Conservation (phyloP, 441 rosid species). For the Pelargonium citronellum region DNA sequence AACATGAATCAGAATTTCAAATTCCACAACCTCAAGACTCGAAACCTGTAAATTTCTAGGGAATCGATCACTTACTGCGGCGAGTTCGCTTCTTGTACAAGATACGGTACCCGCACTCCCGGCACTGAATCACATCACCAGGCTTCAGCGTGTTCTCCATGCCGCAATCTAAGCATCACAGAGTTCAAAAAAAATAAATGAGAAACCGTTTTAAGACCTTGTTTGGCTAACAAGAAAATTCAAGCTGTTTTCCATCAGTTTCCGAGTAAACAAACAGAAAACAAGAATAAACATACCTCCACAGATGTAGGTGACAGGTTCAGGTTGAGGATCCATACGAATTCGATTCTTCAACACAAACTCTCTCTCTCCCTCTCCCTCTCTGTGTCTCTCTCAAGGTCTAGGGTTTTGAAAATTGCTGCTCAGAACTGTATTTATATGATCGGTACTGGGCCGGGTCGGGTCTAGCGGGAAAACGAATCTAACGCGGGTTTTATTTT, state of each 20-base stretch:
- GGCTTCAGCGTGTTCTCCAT: slow-evolving; percentile 76
- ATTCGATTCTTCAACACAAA: background rate
- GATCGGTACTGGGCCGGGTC: no score
- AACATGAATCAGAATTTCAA: background rate
- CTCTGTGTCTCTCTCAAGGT: background rate
- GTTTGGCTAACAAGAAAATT: background rate
- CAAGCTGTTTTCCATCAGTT: background rate
- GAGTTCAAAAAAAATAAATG: background rate
- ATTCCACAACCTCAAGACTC: background rate
- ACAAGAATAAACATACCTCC: slow-evolving; percentile 39
- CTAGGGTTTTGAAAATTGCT: background rate
- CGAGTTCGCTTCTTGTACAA: slow-evolving; percentile 93
- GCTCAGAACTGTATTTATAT: no score
- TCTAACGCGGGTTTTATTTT: no score
- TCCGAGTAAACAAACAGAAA: background rate
- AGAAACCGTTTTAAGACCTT: background rate
- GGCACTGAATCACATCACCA: slow-evolving; percentile 86
- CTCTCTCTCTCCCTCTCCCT: background rate
- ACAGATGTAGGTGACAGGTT: slow-evolving; percentile 74
- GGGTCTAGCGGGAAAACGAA: no score
- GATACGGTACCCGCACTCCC: slow-evolving; percentile 94
- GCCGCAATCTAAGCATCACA: slow-evolving; percentile 53
- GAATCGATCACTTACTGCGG: slow-evolving; percentile 38
- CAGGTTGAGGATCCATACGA: slow-evolving; percentile 61
- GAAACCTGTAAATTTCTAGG: background rate